Conservation (phyloP, 2,329 filamentous ascomycete species). For the Rutstroemia sydowiana region DNA sequence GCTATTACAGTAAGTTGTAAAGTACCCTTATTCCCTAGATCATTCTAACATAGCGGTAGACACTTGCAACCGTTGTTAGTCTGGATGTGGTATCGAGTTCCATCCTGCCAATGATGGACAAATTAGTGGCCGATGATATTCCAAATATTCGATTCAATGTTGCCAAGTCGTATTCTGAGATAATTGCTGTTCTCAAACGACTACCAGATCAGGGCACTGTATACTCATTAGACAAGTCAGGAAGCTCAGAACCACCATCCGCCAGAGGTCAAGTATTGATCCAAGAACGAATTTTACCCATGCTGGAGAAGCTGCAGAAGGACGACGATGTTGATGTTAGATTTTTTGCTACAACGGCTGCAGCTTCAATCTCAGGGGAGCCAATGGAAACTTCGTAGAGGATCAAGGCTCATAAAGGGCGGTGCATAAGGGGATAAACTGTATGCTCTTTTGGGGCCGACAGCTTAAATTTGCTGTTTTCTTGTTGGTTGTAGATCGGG, state of each 20-base stretch:
- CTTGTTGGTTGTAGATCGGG: slow-evolving; percentile 27
- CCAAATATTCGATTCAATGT: slow-evolving; percentile 99
- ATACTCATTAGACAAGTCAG: slow-evolving; percentile 75
- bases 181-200: slow-evolving; percentile 87
- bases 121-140: slow-evolving; percentile 88
- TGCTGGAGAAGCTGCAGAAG: slow-evolving; percentile 89
- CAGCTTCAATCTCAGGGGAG: slow-evolving; percentile 44
- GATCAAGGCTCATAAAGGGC: slow-evolving; percentile 30
- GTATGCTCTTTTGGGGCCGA: slow-evolving; percentile 21
- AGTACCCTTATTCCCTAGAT: not conserved
- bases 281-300: slow-evolving; percentile 78
- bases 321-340: slow-evolving; percentile 97
- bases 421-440: slow-evolving; percentile 18
- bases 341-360: slow-evolving; percentile 92
- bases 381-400: slow-evolving; percentile 46
- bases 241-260: slow-evolving; percentile 52
- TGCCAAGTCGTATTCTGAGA: slow-evolving; percentile 87
- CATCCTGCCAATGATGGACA: slow-evolving; percentile 92
- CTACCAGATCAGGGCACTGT: slow-evolving; percentile 85
- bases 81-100: slow-evolving; percentile 88
- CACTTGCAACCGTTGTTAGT: slow-evolving; percentile 84
- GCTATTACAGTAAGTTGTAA: slow-evolving; percentile 79
- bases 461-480: slow-evolving; percentile 22
- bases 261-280: slow-evolving; percentile 72
- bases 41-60: slow-evolving; percentile 48